A percentile compares a stretch with the other conserved stretches of the same genome.
These are phyloP conservation scores for Cercospora beticola DNA, from an alignment of 2,329 filamentous ascomycete species.

Conservation along the genomic window DNA sequence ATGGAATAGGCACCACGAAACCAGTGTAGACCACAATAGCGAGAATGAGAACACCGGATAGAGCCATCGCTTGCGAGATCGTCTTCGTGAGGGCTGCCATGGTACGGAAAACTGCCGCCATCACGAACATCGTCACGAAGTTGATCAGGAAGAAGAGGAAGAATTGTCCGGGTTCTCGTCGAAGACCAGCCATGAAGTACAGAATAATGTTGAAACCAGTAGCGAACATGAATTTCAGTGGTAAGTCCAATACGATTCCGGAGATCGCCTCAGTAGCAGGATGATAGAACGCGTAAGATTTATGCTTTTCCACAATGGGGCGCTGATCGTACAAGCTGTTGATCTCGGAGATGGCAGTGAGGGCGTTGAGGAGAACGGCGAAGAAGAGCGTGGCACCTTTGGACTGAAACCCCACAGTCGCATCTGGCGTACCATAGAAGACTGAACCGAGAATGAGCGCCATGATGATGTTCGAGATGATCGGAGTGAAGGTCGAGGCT, in stretches of 20 bases:
- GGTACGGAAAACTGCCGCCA: constrained; percentile 60
- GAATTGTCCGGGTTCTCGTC: constrained; percentile 48
- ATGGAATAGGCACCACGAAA: constrained; percentile 38
- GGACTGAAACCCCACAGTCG: constrained; percentile 54
- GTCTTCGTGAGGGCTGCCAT: constrained; percentile 60
- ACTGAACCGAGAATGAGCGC: constrained; percentile 62
- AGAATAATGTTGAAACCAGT: constrained; percentile 56
- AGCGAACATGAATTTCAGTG: constrained; percentile 56
- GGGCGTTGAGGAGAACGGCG: constrained; percentile 59
- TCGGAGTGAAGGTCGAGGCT: constrained; percentile 49
- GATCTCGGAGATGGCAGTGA: constrained; percentile 64
- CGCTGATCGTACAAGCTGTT: constrained; percentile 58
- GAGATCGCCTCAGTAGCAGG: constrained; percentile 53
- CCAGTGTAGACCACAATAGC: constrained; percentile 64
- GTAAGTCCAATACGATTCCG: constrained; percentile 56
- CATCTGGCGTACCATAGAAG: constrained; percentile 55
- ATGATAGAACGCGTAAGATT: constrained; percentile 44
- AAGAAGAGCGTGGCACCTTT: constrained; percentile 61
- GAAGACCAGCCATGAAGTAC: constrained; percentile 57
- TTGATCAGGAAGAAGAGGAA: constrained; percentile 65
- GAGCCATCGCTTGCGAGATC: constrained; percentile 62
- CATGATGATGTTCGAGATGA: constrained; percentile 54
- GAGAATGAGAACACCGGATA: constrained; percentile 54
- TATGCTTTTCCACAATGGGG: constrained; percentile 51
- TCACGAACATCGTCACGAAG: constrained; percentile 55